Evolutionary conservation across 2,329 filamentous ascomycete species (phyloP), one percentile per base, ranked within the genome.

Genomic region (Verticillium nubilum): DNA sequence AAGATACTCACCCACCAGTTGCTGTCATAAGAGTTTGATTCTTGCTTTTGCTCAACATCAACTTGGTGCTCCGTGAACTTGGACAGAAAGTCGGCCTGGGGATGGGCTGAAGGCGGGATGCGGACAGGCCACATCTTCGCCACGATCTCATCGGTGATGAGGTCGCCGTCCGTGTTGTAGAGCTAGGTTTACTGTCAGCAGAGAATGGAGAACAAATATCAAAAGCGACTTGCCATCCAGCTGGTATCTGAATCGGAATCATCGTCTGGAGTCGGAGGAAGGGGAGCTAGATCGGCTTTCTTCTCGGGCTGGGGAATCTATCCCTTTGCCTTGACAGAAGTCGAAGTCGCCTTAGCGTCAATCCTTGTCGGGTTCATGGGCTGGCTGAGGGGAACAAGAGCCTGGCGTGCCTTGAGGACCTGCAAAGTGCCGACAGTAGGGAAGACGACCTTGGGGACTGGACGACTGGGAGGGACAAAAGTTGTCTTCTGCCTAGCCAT

Each of bases 81-180:
- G 42, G 42, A 47, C n/a, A 47, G 42, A 12, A 47, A 47, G 42
- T 25, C 42, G 42, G 19, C 4, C 19, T 47, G 42, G 2, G 42
- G 19, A 25, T 47, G 42, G n/a, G 42, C n/a, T 12, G 42, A 47
- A 10, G 42, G 42, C 9, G 42, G 42, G 19, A 47, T 19, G 42
- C 42, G 42, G 42, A 47, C 42, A 12, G 42, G 42, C 42, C 42
- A 47, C 42, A 25, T 25, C 42, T 25, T 47, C 19, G 42, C 42
- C 42, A 47, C 42, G 19, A 47, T 7, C 19, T 47, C 42, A 4
- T 47, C 42, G 7, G 42, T 25, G 19, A 47, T 47, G 7, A 47
- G 42, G 19, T 47, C 42, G 2, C 42, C 42, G n/a, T 47, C 42
- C 42, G 42, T 47, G 42, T 47, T 47, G 7, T 47, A 47, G 42